phyloP scores from a whole-genome alignment of 2,329 filamentous ascomycete species.

The Chaetoscypha palmicola region DNA sequence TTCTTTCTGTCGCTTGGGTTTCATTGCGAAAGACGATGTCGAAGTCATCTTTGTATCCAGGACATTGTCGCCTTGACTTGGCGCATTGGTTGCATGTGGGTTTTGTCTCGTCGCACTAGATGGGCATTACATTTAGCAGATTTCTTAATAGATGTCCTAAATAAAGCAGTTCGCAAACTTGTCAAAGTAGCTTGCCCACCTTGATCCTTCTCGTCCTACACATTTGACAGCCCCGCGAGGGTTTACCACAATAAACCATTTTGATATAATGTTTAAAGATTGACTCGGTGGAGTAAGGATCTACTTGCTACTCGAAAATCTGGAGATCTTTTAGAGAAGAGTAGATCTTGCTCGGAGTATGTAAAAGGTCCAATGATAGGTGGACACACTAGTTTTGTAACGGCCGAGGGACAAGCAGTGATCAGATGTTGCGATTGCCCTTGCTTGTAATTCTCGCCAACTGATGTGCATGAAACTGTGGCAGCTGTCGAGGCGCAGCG shows the following conservation, averaged over 20 bases:
- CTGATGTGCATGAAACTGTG: slow-evolving; percentile 16
- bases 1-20: slow-evolving; percentile 58
- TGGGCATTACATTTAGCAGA: slow-evolving; percentile 17
- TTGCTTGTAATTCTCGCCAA: not conserved
- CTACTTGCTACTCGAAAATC: no score
- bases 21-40: slow-evolving; percentile 68
- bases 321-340: no score
- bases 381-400: no score
- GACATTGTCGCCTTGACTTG: slow-evolving; percentile 56
- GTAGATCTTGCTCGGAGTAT: no score
- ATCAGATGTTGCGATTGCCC: not conserved
- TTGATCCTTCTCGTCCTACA: slow-evolving; percentile 68
- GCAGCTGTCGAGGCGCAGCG: slow-evolving; percentile 12
- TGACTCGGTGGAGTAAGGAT: no score
- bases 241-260: slow-evolving; percentile 62
- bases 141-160: no score
- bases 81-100: slow-evolving; percentile 59
- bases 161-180: no score
- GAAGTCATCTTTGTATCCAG: slow-evolving; percentile 64
- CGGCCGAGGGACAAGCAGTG: not conserved
- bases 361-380: no score
- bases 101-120: slow-evolving; percentile 59
- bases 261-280: no score
- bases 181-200: slow-evolving; percentile 43
- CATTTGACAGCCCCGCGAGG: slow-evolving; percentile 65